Evolutionary conservation across 2,329 filamentous ascomycete genomes (phyloP), one percentile per base, ranked within the genome.

Genomic region (Beauveria australis): DNA sequence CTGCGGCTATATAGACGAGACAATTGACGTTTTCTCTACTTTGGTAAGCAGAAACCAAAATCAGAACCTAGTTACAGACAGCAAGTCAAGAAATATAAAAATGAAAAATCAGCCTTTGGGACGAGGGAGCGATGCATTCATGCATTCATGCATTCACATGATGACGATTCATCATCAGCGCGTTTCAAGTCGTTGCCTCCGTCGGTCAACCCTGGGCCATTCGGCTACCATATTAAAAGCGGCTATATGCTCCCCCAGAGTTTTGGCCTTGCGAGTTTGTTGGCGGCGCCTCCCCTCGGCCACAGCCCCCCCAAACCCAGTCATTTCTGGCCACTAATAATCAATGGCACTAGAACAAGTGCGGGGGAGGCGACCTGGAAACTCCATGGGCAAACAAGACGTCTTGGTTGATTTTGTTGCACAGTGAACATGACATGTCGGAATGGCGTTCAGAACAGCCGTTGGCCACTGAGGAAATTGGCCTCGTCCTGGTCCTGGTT

Each of bases 241-340:
- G 55, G 55, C 46, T 58, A 58, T 58, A 58, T 58, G 55, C 46
- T 43, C 33, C 47, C 55, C 46, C 26, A 43, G 22, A 16, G 10
- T 26, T 18, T 22, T 6, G 33, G 26, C 3, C 30, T 33, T 12
- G 30, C 30, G 1, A 33, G 3, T 9, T 14, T 33, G 30, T 22
- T 6, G 33, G 28, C 3, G 12, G 33, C 33, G 37, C 22, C 46
- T 37, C 22, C 46, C 53, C 46, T 58, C 55, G 55, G 55, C 46
- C 33, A 58, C 33, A 24, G 22, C n/a, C 55, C 33, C 49, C 55
- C 49, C 55, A 24, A 58, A 51, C 55, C 55, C 55, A 58, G 43
- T 26, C 19, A 44, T 26, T n/a, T 19, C 7, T 14, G 12, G 8
- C 41, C 41, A 18, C 26, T 40, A 40, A 26, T 14, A 33, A 54